Base-by-base conservation (phyloP, 2,329 filamentous ascomycete genomes). In the Xylariales sp. region DNA sequence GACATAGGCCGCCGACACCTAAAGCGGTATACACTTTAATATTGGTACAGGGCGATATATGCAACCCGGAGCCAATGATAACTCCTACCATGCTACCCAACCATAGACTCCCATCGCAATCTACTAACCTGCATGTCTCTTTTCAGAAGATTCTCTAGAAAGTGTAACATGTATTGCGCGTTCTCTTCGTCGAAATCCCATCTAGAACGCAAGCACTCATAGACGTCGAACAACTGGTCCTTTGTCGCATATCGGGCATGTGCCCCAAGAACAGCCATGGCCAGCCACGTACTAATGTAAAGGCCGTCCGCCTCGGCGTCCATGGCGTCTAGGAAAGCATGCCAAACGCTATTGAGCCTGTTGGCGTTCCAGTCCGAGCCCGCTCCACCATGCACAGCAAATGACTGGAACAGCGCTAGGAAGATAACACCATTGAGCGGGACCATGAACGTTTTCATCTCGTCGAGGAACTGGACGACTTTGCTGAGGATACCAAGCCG, bases 321-420 rank as follows among this genome's bases (percentile, higher is more conserved):
- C 1, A 87, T 76, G 0, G 86, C 85, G 14, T 82, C 77, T 14
- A 91, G 81, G 70, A 94, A 89, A 0, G 91, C 87, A 8, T 83
- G 78, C 85, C 92, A 91, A 10, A 93, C 87, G 49, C 83, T 84
- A 50, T 90, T 85, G 2, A 98, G 85, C n/a, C 89, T 86, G 71
- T 86, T 80, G 36, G 83, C 82, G 34, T 88, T 93, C 95, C 96
- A 99, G 12, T 88, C 84, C 0, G 90, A 89, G 70, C 89, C 79
- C 0, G 83, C 76, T 32, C 89, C 89, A 10, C 94, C 95, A 75
- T 97, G 90, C 2, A 82, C 79, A 39, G 86, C 84, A 76, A 98
- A 99, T 0, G 92, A 94, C 74, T 93, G 91, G 80, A 98, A 92
- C 3, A 98, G 83, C 7, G 91, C 86, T 45, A 96, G 83, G 75